Evolutionary conservation across 441 rosid species (phyloP), one percentile per base, ranked within the genome.

Genomic region (Codiaeum variegatum): DNA sequence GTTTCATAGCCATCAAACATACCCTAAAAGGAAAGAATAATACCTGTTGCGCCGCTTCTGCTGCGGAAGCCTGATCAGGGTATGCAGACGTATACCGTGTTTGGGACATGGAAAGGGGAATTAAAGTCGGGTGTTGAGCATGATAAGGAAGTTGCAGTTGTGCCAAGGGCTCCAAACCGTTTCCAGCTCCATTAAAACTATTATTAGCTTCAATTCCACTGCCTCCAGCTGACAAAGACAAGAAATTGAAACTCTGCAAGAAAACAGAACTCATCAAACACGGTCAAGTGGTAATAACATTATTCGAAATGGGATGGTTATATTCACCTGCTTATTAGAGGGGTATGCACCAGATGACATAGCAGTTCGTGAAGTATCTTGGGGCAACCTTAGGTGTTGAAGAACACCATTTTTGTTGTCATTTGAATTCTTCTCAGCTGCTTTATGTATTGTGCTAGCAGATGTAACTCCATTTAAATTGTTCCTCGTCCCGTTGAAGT

Each of bases 211-310:
- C 84, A 46, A 62, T 49, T 36, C 58, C 73, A 23, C 69, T 62
- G 38, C 75, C 75, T 66, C 87, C 90, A 73, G 81, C 32, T 11
- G 90, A 81, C 62, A 90, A 74, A 75, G 95, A 86, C 75, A 92
- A 73, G 84, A 94, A 94, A 77, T 90, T 80, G 69, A 80, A 88
- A 78, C 80, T 75, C 98, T 94, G 87, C 78, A 34, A 44, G 73
- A 67, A 69, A 75, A 68, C 66, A 78, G 59, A 55, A 52, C 58
- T 15, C 44, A 73, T 75, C 74, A 66, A 78, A 36, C n/a, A 21
- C 16, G 52, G 71, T 5, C 40, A 69, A 62, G n/a, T n/a, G 62
- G 32, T 24, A 16, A 44, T 55, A 32, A 75, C 24, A 66, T 21
- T 40, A 73, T 58, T 55, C 60, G 51, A 4, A 40, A 67, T 46